Evolutionary conservation across 2,329 filamentous ascomycete species (phyloP).

Genomic region (Septoria linicola): DNA sequence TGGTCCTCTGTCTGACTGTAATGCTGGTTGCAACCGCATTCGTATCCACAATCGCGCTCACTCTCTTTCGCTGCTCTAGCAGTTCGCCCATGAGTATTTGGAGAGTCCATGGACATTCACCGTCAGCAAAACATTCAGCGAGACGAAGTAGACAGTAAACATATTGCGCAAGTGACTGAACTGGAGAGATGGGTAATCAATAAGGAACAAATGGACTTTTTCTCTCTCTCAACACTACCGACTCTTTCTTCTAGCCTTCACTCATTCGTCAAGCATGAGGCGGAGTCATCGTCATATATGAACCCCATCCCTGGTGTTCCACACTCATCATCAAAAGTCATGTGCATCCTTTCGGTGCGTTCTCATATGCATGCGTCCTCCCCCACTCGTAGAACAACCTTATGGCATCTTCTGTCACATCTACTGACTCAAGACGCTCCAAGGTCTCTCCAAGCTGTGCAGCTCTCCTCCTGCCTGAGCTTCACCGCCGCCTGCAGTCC

Average conservation of each 20-base stretch:
- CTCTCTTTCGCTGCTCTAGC: too few relatives aligned
- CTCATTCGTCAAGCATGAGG: conserved; percentile 10
- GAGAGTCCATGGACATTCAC: too few relatives aligned
- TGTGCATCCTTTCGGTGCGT: background rate
- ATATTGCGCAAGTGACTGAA: background rate
- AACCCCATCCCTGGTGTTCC: conserved; percentile 2
- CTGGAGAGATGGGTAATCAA: background rate
- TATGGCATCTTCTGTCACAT: background rate
- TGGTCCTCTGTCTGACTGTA: background rate
- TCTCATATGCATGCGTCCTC: conserved; percentile 10
- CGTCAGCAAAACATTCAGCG: background rate
- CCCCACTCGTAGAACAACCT: conserved; percentile 2
- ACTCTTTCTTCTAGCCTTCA: conserved; percentile 5
- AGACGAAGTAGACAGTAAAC: background rate
- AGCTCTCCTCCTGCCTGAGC: background rate
- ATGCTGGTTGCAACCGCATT: background rate
- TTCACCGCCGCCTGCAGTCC: too few relatives aligned
- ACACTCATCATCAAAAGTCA: conserved; percentile 10
- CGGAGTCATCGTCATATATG: background rate
- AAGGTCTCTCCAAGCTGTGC: conserved; percentile 4
- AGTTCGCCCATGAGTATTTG: too few relatives aligned
- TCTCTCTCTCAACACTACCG: conserved; percentile 3
- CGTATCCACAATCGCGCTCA: too few relatives aligned
- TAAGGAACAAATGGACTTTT: conserved; percentile 14
- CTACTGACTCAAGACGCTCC: conserved; percentile 3